Evolutionary conservation across 2,329 filamentous ascomycete genomes (phyloP).

Genomic region (Cladobotryum protrusum): DNA sequence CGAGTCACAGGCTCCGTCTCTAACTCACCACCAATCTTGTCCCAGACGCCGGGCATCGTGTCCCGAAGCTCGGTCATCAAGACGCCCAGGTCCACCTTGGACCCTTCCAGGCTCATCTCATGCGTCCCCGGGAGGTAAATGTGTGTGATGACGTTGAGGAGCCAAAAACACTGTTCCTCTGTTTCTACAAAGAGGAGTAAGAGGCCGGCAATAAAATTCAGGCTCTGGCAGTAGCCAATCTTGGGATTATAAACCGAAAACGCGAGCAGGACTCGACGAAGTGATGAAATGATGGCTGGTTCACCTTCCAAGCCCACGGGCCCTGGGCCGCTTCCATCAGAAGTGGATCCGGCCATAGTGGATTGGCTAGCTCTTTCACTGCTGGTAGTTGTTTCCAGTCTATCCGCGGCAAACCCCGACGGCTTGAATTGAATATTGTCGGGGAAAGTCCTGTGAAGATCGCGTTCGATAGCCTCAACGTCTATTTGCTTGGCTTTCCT

Average conservation of each 20-base stretch:
- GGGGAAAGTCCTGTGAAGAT: constrained; percentile 88
- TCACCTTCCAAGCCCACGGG: constrained; percentile 44
- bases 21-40: constrained; percentile 76
- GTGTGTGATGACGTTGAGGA: constrained; percentile 86
- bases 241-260: constrained; percentile 87
- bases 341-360: constrained; percentile 27
- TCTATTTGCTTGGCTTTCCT: constrained; percentile 64
- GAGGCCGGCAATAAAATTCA: constrained; percentile 90
- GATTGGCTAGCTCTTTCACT: constrained; percentile 31
- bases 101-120: constrained; percentile 81
- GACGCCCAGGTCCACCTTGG: constrained; percentile 89
- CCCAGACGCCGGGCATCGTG: constrained; percentile 75
- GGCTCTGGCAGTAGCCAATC: constrained; percentile 91
- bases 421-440: constrained; percentile 91
- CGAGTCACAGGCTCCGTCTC: constrained; percentile 43
- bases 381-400: constrained; percentile 25
- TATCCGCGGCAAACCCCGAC: constrained; percentile 17
- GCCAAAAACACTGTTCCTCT: constrained; percentile 88
- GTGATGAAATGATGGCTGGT: constrained; percentile 70
- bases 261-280: constrained; percentile 80
- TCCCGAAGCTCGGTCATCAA: constrained; percentile 84
- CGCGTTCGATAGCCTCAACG: constrained; percentile 85
- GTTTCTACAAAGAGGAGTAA: constrained; percentile 80
- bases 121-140: constrained; percentile 87
- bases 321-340: constrained; percentile 30